Evolutionary conservation across 495 filamentous ascomycete genomes (phyloP), one percentile per base, ranked within the genome.

Genomic region (Daldinia bambusicola): DNA sequence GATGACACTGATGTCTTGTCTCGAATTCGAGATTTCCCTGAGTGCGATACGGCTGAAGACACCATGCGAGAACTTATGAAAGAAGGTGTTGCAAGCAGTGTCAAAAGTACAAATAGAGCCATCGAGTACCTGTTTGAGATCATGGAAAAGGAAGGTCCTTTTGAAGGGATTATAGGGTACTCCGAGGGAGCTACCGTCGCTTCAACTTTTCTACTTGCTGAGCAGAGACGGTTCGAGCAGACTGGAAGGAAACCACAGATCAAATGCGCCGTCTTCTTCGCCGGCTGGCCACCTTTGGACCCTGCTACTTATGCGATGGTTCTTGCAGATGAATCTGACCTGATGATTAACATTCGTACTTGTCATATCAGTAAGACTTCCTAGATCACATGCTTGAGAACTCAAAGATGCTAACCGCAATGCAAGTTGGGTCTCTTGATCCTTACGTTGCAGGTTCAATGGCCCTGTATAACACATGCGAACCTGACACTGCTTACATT

Each of bases 131-230:
- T 86, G 12, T 59, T 82, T 37, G 77, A 82, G 22, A 79, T 84
- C 56, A 83, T 86, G 79, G 77, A 85, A 10, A 80, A 86, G 62
- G 78, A 84, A 9, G 84, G 84, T 0, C 83, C 84, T 0, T 86
- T 85, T 45, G 81, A 84, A 43, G 81, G 76, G 52, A 83, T 89
- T 50, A 84, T 89, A 55, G 87, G 87, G 0, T 90, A 88, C 61
- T 89, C 88, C 0, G 88, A 90, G 65, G 89, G 89, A 18, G 88
- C 87, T 9, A 84, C 82, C 0, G 80, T 89, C 6, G 89, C 87
- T 0, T 84, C 84, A 4, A 86, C 85, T 1, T 74, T 88, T 13
- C 69, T 88, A n/a, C 76, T 87, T 0, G 83, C 87, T 45, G 86
- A 89, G 63, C 78, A 84, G 71, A 77, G 81, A 14, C 75, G 84